Evolutionary conservation across 495 filamentous ascomycete genomes (phyloP), one percentile per base, ranked within the genome.

Genomic region (Aspergillus asperescens): DNA sequence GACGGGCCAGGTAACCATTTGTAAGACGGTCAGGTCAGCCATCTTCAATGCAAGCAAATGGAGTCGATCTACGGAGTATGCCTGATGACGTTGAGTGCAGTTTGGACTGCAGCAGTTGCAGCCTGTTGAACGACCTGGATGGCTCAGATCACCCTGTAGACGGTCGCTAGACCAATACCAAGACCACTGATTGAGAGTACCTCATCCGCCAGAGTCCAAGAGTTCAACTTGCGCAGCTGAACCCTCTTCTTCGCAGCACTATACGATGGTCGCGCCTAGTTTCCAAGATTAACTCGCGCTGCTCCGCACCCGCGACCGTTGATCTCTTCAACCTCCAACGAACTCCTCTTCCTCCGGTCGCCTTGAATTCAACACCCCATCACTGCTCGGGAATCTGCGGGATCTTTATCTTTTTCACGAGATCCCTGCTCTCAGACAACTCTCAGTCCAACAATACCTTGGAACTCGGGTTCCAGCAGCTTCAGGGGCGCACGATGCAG

Each of bases 401-500:
- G 15, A 22, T 32, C 39, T 42, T 18, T 8, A 25, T 13, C 19
- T 25, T 13, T 10, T 23, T n/a, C 8, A n/a, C 25, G 19, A 35
- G 7, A 32, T 3, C 19, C 10, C n/a, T 31, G 15, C 19, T 32
- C 20, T 16, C 20, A 22, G 28, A 12, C 12, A 18, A 13, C 41
- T 15, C 31, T 24, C 5, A 34, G 27, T 15, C 34, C 42, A 12
- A 40, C 51, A 31, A n/a, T n/a, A 22, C 18, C 18, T 35, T 24
- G 31, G 24, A 1, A 16, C 10, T 28, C 23, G 24, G 51, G 12
- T 39, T 22, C 22, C 32, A 40, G 24, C 51, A 31, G 42, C 23
- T 38, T 38, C 51, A 47, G 42, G 34, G 41, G 39, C 18, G 18
- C 51, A 47, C 29, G 35, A 54, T 54, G 51, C 42, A 39, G 32